Conservation (phyloP, 495 filamentous ascomycete genomes). For the Daldinia loculata region DNA sequence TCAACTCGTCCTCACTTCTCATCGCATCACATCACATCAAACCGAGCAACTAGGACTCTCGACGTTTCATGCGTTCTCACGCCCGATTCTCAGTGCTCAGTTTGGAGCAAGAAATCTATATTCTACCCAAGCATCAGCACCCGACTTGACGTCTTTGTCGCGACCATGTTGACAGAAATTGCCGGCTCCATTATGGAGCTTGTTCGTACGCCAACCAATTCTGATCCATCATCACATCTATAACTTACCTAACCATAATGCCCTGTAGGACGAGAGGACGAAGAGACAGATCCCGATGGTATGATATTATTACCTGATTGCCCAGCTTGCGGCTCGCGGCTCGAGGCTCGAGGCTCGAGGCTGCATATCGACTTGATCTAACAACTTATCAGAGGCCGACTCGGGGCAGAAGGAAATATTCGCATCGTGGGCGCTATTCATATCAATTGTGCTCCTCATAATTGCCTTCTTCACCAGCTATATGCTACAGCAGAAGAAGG, state of each 20-base stretch:
- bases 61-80: constrained; percentile 40
- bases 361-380: constrained; percentile 32
- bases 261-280: constrained; percentile 55
- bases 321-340: constrained; percentile 13
- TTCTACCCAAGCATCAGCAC: constrained; percentile 25
- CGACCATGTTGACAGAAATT: constrained; percentile 48
- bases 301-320: constrained; percentile 35
- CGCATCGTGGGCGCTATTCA: constrained; percentile 96
- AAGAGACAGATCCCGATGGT: constrained; percentile 63
- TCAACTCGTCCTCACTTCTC: neutral
- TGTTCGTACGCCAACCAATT: constrained; percentile 48
- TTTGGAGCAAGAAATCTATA: constrained; percentile 34
- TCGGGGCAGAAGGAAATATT: constrained; percentile 82
- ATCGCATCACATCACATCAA: constrained; percentile 1
- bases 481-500: constrained; percentile 90
- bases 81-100: constrained; percentile 35
- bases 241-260: constrained; percentile 34
- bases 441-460: constrained; percentile 91
- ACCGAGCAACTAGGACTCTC: neutral
- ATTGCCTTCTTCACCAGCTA: constrained; percentile 97
- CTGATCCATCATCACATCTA: constrained; percentile 1
- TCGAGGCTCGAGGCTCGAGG: constrained; percentile 13
- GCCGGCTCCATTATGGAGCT: constrained; percentile 53
- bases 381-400: constrained; percentile 52
- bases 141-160: constrained; percentile 33